Percentiles rank a stretch among this genome's conserved stretches.
Conservation (phyloP, 164 flowering plant species). For the Aristolochia californica region DNA sequence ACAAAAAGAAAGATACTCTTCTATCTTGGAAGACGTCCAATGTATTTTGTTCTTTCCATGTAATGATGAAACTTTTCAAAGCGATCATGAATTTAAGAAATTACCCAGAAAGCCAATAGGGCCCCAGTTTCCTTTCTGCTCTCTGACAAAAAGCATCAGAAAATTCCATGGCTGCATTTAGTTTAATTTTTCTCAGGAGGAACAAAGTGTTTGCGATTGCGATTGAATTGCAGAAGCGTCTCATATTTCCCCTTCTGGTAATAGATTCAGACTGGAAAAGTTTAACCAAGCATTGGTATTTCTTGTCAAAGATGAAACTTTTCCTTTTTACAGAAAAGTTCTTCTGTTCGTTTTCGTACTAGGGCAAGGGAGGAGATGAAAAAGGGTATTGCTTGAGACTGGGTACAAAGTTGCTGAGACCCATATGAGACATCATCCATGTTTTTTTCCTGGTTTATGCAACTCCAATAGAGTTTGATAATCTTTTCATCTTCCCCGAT, state of each 20-base stretch:
- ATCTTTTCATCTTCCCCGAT: no score
- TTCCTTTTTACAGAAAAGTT: constrained; percentile 1
- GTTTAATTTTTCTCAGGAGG: not conserved
- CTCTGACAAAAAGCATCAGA: not conserved
- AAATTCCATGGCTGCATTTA: no score
- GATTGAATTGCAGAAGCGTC: not conserved
- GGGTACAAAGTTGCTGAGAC: constrained; percentile 1
- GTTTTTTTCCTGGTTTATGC: not conserved
- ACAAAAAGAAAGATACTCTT: constrained; percentile 13
- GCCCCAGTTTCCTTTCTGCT: not conserved
- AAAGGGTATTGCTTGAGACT: constrained; percentile 5
- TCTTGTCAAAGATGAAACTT: constrained; percentile 5
- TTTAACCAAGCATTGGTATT: constrained; percentile 3
- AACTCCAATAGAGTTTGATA: no score
- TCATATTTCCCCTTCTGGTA: not conserved
- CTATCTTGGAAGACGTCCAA: constrained; percentile 8
- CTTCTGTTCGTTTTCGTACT: constrained; percentile 17
- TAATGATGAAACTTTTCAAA: constrained; percentile 38
- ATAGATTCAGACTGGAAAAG: not conserved
- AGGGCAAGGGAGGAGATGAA: constrained; percentile 4
- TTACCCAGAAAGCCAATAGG: constrained; percentile 17
- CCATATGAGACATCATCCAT: not conserved
- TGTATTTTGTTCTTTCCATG: constrained; percentile 24
- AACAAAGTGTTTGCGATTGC: not conserved
- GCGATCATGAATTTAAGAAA: constrained; percentile 26